phyloP scores from a whole-genome alignment of 768 basidiomycete species.

The Leccinum boreale region DNA sequence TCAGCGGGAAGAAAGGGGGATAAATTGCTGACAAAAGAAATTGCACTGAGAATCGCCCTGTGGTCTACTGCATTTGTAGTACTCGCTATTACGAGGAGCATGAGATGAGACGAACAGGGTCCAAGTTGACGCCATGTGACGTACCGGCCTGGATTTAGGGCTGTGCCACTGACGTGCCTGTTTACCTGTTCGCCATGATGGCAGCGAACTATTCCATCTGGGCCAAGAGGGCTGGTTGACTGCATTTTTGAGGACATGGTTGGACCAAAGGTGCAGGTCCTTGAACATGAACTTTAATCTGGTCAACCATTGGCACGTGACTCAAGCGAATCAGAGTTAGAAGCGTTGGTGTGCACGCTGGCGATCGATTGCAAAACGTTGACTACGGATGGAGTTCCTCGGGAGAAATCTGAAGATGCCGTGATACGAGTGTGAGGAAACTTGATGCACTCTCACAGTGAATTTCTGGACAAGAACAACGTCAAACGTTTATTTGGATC shows the following conservation, averaged over 20 bases:
- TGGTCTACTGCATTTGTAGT: constrained; percentile 37
- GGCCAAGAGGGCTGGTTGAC: constrained; percentile 24
- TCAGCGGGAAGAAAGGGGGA: not conserved
- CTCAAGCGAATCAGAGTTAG: not conserved
- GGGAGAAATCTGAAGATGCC: not conserved
- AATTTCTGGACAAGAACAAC: too few relatives aligned
- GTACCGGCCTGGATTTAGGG: constrained; percentile 36
- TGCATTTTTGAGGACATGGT: constrained; percentile 1
- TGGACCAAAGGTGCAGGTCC: not conserved
- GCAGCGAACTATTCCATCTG: constrained; percentile 35
- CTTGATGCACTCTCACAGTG: not conserved
- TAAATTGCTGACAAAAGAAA: constrained; percentile 36
- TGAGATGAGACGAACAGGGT: not conserved
- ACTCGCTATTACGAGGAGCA: constrained; percentile 20
- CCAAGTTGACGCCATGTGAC: constrained; percentile 5
- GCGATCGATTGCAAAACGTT: not conserved
- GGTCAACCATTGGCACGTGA: not conserved
- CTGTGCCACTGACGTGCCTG: constrained; percentile 29
- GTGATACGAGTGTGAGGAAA: not conserved
- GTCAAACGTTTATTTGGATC: too few relatives aligned
- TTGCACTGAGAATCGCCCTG: constrained; percentile 1
- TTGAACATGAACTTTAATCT: not conserved
- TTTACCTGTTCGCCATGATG: constrained; percentile 26
- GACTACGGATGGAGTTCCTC: not conserved
- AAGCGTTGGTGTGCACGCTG: not conserved